A percentile compares a stretch with the other conserved stretches of the same genome.
These are phyloP conservation scores for Tuctoria greenei DNA, from an alignment of 176 grass and related monocot species.

Conservation along the genomic window DNA sequence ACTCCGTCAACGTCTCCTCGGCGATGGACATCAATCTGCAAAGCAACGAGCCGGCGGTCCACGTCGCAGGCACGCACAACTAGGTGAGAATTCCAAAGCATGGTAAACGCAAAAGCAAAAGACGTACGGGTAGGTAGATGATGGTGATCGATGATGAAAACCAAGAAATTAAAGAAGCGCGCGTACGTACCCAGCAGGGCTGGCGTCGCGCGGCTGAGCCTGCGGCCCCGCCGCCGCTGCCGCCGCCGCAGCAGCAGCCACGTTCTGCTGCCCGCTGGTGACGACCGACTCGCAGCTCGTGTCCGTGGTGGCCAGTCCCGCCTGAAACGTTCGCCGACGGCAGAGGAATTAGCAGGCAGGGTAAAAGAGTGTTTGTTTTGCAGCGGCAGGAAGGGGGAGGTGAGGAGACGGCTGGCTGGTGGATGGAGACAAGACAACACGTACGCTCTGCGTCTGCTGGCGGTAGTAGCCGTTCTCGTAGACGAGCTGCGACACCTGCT, in stretches of 20 bases:
- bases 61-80: neutral
- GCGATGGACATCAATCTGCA: slow-evolving; percentile 70
- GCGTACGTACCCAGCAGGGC: slow-evolving; percentile 68
- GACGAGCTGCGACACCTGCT: slow-evolving; percentile 76
- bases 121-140: neutral
- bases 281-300: slow-evolving; percentile 81
- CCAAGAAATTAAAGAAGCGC: neutral
- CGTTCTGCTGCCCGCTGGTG: slow-evolving; percentile 62
- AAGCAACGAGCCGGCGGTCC: neutral
- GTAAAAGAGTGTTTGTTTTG: neutral
- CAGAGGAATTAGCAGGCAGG: neutral
- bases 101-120: neutral
- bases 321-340: slow-evolving; percentile 33
- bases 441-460: slow-evolving; percentile 56
- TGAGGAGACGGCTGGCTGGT: neutral
- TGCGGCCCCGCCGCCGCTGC: slow-evolving; percentile 15
- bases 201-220: slow-evolving; percentile 50
- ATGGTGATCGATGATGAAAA: neutral
- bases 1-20: slow-evolving; percentile 74
- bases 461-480: slow-evolving; percentile 75
- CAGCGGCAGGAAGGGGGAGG: neutral
- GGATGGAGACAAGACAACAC: neutral
- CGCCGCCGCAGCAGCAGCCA: neutral
- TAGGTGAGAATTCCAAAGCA: neutral
- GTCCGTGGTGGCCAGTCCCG: slow-evolving; percentile 56